A percentile compares a stretch with the other conserved stretches of the same genome.
phyloP scores from a whole-genome alignment of 805 yeast genomes.

The Clavispora carvajalis region DNA sequence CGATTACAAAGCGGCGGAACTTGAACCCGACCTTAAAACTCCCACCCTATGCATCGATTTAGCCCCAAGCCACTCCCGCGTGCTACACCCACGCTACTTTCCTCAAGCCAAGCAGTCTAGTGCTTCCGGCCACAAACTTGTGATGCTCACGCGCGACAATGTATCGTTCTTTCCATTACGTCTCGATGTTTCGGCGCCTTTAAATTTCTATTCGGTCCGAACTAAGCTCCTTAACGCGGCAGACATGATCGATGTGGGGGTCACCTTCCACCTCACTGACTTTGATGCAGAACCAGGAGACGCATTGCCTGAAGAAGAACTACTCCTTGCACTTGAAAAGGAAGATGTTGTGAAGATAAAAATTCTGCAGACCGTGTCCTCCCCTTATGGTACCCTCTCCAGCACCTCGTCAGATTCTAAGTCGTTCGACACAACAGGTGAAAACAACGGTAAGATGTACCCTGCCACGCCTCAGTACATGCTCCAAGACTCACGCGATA shows the following conservation, averaged over 20 bases:
- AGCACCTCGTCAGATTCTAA: slow-evolving; percentile 52
- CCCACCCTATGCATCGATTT: no score
- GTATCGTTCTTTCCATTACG: slow-evolving; percentile 47
- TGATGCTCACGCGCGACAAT: slow-evolving; percentile 66
- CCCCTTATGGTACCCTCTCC: slow-evolving; percentile 35
- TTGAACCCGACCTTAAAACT: no score
- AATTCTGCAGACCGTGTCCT: slow-evolving; percentile 27
- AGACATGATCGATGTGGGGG: slow-evolving; percentile 28
- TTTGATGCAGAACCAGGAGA: slow-evolving; percentile 56
- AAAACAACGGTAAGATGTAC: slow-evolving; percentile 37
- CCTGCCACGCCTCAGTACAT: slow-evolving; percentile 70
- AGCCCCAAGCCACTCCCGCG: not conserved
- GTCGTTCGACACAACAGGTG: slow-evolving; percentile 45
- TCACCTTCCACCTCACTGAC: slow-evolving; percentile 61
- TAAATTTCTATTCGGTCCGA: slow-evolving; percentile 30
- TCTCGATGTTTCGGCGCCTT: slow-evolving; percentile 12
- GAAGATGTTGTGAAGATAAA: slow-evolving; percentile 30
- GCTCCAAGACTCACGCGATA: slow-evolving; percentile 39
- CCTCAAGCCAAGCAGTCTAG: slow-evolving; percentile 5
- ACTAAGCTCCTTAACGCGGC: slow-evolving; percentile 33
- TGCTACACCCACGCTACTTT: slow-evolving; percentile 1
- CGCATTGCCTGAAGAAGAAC: slow-evolving; percentile 45
- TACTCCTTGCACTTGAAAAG: slow-evolving; percentile 32
- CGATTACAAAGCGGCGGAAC: no score
- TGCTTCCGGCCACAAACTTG: slow-evolving; percentile 17